Percentiles rank a stretch among this genome's conserved stretches.
Conservation (phyloP, 2,329 filamentous ascomycete species). For the Lomentospora prolificans region DNA sequence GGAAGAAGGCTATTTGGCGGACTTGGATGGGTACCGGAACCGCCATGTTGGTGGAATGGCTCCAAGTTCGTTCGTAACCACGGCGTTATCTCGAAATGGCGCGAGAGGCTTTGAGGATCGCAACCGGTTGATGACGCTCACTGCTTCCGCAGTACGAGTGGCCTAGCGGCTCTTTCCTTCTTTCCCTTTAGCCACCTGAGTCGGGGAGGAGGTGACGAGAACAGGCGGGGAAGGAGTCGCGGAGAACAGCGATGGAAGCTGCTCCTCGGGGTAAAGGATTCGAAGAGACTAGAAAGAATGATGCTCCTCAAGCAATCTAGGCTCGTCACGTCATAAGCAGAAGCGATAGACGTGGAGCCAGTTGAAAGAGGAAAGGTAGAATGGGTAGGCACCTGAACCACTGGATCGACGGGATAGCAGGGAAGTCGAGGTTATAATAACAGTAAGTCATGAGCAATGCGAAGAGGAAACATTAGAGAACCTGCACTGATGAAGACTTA, state of each 20-base stretch:
- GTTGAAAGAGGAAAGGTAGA: neutral
- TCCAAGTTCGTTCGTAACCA: neutral
- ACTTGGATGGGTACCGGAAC: neutral
- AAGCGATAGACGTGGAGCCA: neutral
- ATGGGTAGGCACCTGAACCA: neutral
- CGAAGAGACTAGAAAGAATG: no score
- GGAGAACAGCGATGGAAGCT: no score
- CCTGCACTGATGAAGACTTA: neutral
- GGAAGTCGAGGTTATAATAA: conserved; percentile 1
- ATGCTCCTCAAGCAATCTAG: no score
- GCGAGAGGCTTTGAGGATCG: neutral
- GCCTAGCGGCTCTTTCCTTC: neutral
- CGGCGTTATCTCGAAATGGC: neutral
- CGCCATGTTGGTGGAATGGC: neutral
- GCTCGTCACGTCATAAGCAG: neutral
- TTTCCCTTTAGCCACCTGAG: neutral
- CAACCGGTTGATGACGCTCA: no score
- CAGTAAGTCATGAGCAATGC: neutral
- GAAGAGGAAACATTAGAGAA: neutral
- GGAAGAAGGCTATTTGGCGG: neutral
- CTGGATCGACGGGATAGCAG: neutral
- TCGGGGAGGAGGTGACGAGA: neutral
- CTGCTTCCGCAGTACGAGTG: no score
- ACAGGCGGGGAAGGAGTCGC: neutral
- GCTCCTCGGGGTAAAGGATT: no score